Percentiles rank a stretch among this genome's conserved stretches.
Evolutionary conservation across 768 basidiomycete genomes (phyloP).

Genomic region (Russula sp.): DNA sequence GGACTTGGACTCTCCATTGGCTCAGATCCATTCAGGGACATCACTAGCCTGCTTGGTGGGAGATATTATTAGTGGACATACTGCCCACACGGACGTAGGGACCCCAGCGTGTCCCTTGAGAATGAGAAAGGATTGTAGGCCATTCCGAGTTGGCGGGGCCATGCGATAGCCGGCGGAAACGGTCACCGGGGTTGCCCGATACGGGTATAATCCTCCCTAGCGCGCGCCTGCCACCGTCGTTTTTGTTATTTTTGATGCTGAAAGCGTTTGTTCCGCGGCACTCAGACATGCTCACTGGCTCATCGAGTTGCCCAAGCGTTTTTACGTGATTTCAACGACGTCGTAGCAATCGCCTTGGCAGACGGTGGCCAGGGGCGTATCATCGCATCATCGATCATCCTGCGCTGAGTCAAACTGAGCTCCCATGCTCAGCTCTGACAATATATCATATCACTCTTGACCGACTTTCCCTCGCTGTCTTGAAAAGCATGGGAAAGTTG

Average conservation of each 20-base stretch:
- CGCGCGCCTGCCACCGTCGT: not conserved
- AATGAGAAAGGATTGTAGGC: too few relatives aligned
- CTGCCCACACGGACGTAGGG: not conserved
- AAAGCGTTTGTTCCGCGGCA: not conserved
- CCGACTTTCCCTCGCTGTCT: not conserved
- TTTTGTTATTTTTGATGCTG: not conserved
- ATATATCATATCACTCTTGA: not conserved
- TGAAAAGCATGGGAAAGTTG: not conserved
- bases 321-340: not conserved
- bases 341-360: not conserved
- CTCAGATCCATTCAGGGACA: not conserved
- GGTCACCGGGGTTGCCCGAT: not conserved
- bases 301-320: not conserved
- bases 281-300: not conserved
- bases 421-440: not conserved
- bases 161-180: not conserved
- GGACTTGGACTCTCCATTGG: not conserved
- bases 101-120: too few relatives aligned
- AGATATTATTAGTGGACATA: not conserved
- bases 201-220: not conserved
- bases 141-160: too few relatives aligned
- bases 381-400: not conserved
- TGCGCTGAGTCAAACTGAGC: conserved; percentile 3
- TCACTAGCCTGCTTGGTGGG: not conserved
- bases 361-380: not conserved